Percentiles rank a stretch among this genome's conserved stretches.
These are phyloP conservation scores for Zygoascus tannicola DNA, from an alignment of 805 yeast genomes.

Conservation along the genomic window DNA sequence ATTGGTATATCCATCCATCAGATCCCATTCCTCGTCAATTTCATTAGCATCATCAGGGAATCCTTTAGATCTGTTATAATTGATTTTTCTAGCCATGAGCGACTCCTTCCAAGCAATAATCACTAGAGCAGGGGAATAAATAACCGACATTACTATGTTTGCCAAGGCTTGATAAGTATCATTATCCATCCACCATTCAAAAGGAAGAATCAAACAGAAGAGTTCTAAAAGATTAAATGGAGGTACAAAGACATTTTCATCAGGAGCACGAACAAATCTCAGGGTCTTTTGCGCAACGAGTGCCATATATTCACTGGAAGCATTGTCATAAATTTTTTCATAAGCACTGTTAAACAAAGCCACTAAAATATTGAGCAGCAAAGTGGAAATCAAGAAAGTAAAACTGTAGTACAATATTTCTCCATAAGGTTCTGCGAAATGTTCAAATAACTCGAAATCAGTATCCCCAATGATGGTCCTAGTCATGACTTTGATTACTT, in stretches of 20 bases:
- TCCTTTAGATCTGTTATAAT: constrained; percentile 56
- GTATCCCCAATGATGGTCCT: constrained; percentile 70
- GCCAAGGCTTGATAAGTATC: constrained; percentile 36
- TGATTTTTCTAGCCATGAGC: constrained; percentile 56
- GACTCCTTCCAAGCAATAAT: constrained; percentile 58
- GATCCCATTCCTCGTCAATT: constrained; percentile 69
- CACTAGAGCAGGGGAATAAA: constrained; percentile 60
- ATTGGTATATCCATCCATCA: constrained; percentile 57
- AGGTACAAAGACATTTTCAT: constrained; percentile 73
- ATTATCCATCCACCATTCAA: constrained; percentile 31
- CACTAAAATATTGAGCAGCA: constrained; percentile 71
- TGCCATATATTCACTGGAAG: constrained; percentile 78
- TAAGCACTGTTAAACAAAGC: constrained; percentile 83
- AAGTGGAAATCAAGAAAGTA: constrained; percentile 64
- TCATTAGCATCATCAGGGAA: constrained; percentile 75
- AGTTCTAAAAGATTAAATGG: constrained; percentile 73
- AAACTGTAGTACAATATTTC: constrained; percentile 67
- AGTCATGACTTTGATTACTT: constrained; percentile 54
- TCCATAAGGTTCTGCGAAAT: constrained; percentile 80
- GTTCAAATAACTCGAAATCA: constrained; percentile 56
- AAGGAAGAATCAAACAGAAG: constrained; percentile 38
- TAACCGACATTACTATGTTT: constrained; percentile 48
- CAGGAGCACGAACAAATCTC: constrained; percentile 81
- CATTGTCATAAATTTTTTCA: constrained; percentile 69
- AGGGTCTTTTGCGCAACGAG: constrained; percentile 76